Base-by-base conservation (phyloP, 2,329 filamentous ascomycete species). In the Ophiostoma novo-ulmi region DNA sequence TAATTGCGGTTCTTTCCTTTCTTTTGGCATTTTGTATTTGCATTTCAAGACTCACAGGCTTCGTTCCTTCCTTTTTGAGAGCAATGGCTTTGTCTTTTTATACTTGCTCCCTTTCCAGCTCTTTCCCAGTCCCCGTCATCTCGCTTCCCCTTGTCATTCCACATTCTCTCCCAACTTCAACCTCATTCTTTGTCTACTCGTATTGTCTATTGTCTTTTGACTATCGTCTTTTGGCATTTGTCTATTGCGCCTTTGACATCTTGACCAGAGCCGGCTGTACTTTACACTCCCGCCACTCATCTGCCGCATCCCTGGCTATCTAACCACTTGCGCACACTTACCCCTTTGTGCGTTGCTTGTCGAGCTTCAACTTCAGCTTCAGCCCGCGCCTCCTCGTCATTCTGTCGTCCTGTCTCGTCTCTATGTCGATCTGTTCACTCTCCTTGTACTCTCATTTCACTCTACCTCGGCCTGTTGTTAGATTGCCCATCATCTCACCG, bases 91-190 rank as follows among this genome's bases (percentile, higher is more conserved):
- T 22, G 7, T n/a, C n/a, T 20, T 35, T 63, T 63, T 58, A 58
- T 58, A 58, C 58, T 36, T 63, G 58, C 26, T 35, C 58, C 58
- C 58, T 35, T 63, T 26, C 58, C 52, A 58, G 22, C 52, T 58
- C 52, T 58, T 58, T 26, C 52, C n/a, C 22, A 8, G 26, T 58
- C 52, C 22, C 22, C 10, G 52, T 58, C 52, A 31, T 58, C 52
- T 26, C 52, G 52, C 22, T 14, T 58, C 52, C 52, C 52, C 52
- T 58, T 58, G 52, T 5, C 22, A 58, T n/a, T 5, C 22, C 22
- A 7, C 44, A 48, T 48, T 48, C 44, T 48, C 44, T 48, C 44
- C 17, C 44, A 48, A 11, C 52, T 58, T 58, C 52, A 58, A 17
- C 10, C 6, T 58, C 17, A 5, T 26, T 58, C 52, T 11, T 58